Percentiles rank a stretch among this genome's conserved stretches.
Conservation (phyloP, 805 yeast species). For the Kodamaea lidongshanica region DNA sequence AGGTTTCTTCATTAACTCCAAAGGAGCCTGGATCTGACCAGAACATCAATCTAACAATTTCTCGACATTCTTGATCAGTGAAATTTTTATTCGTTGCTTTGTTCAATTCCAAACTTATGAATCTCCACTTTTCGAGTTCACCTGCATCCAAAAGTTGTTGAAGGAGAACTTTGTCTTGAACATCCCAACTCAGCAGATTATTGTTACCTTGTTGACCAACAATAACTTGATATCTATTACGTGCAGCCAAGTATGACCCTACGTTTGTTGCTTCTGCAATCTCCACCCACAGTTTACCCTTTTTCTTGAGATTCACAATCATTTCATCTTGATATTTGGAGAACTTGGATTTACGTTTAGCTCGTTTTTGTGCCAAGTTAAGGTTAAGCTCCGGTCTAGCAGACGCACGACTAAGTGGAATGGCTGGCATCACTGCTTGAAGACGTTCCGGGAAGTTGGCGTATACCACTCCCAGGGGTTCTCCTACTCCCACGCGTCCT, state of each 20-base stretch:
- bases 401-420: conserved; percentile 42
- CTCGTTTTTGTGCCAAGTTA: conserved; percentile 42
- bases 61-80: conserved; percentile 50
- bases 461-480: conserved; percentile 12
- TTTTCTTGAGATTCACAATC: conserved; percentile 54
- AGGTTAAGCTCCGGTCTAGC: conserved; percentile 38
- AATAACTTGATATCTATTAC: conserved; percentile 72
- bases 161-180: conserved; percentile 47
- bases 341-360: conserved; percentile 62
- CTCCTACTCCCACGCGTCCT: conserved; percentile 4
- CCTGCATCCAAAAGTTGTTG: conserved; percentile 58
- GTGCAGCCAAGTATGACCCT: conserved; percentile 63
- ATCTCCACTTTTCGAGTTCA: conserved; percentile 65
- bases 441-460: conserved; percentile 22
- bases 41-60: conserved; percentile 47
- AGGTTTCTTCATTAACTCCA: conserved; percentile 46
- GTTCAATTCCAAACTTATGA: conserved; percentile 55
- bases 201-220: conserved; percentile 78
- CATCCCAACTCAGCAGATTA: conserved; percentile 57
- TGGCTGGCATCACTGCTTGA: conserved; percentile 36
- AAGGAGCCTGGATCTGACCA: conserved; percentile 50
- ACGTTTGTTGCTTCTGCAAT: conserved; percentile 62
- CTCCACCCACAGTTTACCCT: conserved; percentile 67
- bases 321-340: conserved; percentile 60
- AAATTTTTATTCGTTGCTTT: conserved; percentile 48